Conservation (phyloP, 192 early-diverging fungal species). For the Umbelopsis vinacea region DNA sequence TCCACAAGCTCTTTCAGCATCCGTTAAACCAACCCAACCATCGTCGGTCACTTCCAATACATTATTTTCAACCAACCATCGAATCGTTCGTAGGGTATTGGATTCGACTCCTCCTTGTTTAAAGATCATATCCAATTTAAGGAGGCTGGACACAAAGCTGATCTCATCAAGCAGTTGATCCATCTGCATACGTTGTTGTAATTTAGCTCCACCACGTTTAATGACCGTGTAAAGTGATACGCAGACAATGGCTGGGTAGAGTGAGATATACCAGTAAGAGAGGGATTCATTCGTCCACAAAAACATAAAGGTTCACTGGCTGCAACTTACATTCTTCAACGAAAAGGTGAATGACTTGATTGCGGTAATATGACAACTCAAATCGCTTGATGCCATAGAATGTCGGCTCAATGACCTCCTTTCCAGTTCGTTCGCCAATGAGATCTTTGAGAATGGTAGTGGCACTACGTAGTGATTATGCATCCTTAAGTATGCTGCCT, state of each 20-base stretch:
- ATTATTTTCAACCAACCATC: conserved; percentile 56
- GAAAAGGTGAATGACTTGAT: conserved; percentile 71
- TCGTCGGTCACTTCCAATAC: conserved; percentile 53
- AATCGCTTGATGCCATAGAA: conserved; percentile 84
- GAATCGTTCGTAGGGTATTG: conserved; percentile 66
- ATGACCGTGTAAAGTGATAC: conserved; percentile 78
- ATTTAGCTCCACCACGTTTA: conserved; percentile 75
- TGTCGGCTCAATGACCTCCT: conserved; percentile 79
- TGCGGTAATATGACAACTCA: conserved; percentile 82
- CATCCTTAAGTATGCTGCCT: too few species aligned
- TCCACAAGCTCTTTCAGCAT: conserved; percentile 54
- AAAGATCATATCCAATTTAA: conserved; percentile 85
- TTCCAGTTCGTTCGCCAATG: conserved; percentile 72
- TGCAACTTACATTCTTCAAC: conserved; percentile 56
- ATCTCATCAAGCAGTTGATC: conserved; percentile 64
- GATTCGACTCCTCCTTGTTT: conserved; percentile 69
- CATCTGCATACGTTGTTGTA: conserved; percentile 64
- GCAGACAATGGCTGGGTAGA: conserved; percentile 65
- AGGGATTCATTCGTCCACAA: too few species aligned
- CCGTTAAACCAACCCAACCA: conserved; percentile 53
- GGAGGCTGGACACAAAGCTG: conserved; percentile 72
- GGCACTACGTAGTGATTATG: conserved; percentile 42
- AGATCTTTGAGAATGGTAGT: conserved; percentile 73
- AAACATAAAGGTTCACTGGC: not conserved
- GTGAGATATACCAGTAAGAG: not conserved